A percentile compares a stretch with the other conserved stretches of the same genome.
Conservation (phyloP, 73 alveolate species). For the Paraurostyla sp. region DNA sequence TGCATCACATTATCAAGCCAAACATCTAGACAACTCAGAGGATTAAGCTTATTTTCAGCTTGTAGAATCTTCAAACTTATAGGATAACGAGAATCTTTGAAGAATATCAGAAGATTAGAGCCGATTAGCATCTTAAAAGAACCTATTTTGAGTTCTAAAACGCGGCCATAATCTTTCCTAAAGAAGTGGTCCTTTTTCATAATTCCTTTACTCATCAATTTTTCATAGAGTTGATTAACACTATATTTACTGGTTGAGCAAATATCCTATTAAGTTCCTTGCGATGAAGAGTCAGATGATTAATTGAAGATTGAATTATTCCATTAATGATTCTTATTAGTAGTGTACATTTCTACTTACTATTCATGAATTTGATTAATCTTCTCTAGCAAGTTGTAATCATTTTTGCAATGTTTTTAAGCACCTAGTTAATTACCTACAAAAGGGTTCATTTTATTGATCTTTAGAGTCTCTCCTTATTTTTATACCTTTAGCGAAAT, state of each 20-base stretch:
- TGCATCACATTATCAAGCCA: constrained; percentile 71
- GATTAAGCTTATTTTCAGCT: constrained; percentile 43
- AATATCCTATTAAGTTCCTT: background rate
- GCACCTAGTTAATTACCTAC: constrained; percentile 49
- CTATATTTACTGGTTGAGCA: constrained; percentile 14
- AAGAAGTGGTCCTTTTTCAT: constrained; percentile 58
- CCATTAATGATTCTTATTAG: background rate
- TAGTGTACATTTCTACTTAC: background rate
- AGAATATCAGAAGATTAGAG: constrained; percentile 46
- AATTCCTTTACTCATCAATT: constrained; percentile 7
- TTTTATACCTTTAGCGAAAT: constrained; percentile 42
- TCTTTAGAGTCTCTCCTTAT: constrained; percentile 43
- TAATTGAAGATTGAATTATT: background rate
- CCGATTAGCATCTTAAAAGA: constrained; percentile 62
- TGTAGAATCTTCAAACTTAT: constrained; percentile 45
- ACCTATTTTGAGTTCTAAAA: constrained; percentile 46
- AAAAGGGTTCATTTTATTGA: constrained; percentile 47
- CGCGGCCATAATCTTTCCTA: constrained; percentile 67
- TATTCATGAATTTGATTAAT: constrained; percentile 2
- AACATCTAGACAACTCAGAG: constrained; percentile 54
- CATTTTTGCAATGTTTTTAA: constrained; percentile 1
- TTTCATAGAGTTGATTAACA: constrained; percentile 41
- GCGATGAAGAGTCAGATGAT: constrained; percentile 1
- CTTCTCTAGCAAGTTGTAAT: background rate
- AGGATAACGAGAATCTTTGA: constrained; percentile 45